Percentiles rank a stretch among this genome's conserved stretches.
Conservation (phyloP, 495 filamentous ascomycete genomes). For the Penicillium riverlandense region DNA sequence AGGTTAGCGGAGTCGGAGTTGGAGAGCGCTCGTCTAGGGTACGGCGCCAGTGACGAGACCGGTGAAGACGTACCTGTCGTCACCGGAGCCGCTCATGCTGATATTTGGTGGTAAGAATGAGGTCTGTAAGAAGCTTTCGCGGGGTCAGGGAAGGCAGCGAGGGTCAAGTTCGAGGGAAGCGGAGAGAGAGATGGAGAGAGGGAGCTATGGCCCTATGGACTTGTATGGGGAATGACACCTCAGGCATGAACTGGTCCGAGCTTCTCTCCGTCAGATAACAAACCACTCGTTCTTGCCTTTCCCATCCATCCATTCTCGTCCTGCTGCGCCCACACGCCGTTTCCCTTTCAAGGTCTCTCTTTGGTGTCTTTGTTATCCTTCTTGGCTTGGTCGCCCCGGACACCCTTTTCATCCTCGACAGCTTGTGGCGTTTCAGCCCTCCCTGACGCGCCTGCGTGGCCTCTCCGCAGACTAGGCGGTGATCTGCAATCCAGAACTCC, state of each 20-base stretch:
- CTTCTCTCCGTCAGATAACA: conserved; percentile 22
- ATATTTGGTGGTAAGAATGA: background rate
- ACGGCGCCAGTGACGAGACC: background rate
- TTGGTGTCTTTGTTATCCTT: background rate
- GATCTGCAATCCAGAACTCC: conserved; percentile 7
- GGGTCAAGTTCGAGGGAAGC: background rate
- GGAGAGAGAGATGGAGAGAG: background rate
- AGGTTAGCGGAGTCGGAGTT: conserved; percentile 4
- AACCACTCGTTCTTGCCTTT: conserved; percentile 2
- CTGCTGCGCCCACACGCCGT: background rate
- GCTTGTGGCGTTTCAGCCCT: conserved; percentile 9
- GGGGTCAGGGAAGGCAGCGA: too few species aligned
- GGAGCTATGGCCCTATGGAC: conserved; percentile 12
- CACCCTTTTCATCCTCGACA: background rate
- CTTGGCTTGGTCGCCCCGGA: background rate
- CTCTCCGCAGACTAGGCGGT: too few species aligned
- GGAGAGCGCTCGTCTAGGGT: background rate
- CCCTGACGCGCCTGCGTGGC: conserved; percentile 8
- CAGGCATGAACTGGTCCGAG: conserved; percentile 8
- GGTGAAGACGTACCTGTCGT: conserved; percentile 25
- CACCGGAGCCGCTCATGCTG: conserved; percentile 30
- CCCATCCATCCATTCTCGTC: background rate
- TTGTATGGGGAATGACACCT: conserved; percentile 11
- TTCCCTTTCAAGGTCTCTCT: background rate
- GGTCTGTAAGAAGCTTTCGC: too few species aligned